Evolutionary conservation across 1,284 basidiomycete genomes (phyloP).

Genomic region (Cutaneotrichosporon sp.): DNA sequence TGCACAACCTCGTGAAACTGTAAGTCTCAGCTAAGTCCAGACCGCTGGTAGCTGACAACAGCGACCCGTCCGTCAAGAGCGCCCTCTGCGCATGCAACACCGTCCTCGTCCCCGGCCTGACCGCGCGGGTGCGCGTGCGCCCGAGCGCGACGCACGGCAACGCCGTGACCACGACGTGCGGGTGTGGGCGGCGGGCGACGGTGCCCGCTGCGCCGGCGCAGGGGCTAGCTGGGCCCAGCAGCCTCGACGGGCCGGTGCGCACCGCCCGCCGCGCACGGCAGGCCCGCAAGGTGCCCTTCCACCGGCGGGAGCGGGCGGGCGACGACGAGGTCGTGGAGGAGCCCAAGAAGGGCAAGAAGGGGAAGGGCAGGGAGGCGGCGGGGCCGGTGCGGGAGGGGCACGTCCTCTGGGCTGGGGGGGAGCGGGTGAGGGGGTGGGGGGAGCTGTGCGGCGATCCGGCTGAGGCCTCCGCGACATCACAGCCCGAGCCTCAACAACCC

Average conservation of each 20-base stretch:
- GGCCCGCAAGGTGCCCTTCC: constrained; percentile 25
- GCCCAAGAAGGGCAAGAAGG: neutral
- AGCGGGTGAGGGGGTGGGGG: constrained; percentile 21
- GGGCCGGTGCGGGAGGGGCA: constrained; percentile 5
- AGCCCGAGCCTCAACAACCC: neutral
- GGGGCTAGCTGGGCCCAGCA: neutral
- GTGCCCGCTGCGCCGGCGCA: constrained; percentile 30
- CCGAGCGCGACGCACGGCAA: constrained; percentile 7
- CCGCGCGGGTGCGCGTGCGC: constrained; percentile 35
- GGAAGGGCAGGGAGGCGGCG: neutral
- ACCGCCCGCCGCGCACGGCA: constrained; percentile 20
- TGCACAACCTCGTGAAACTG: constrained; percentile 49
- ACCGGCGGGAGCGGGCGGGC: constrained; percentile 27
- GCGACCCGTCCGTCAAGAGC: constrained; percentile 45
- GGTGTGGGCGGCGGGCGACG: constrained; percentile 23
- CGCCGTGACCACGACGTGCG: constrained; percentile 33
- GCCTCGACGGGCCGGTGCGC: constrained; percentile 37
- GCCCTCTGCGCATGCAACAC: constrained; percentile 42
- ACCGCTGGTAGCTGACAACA: constrained; percentile 22
- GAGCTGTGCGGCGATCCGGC: constrained; percentile 7
- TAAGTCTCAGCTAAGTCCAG: too few relatives aligned
- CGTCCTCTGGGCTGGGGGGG: constrained; percentile 18
- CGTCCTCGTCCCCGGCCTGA: constrained; percentile 46
- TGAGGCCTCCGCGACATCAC: too few relatives aligned
- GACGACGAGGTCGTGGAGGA: neutral